phyloP scores from a whole-genome alignment of 1,139 yeast genomes.

The Chernovozyma aurita region DNA sequence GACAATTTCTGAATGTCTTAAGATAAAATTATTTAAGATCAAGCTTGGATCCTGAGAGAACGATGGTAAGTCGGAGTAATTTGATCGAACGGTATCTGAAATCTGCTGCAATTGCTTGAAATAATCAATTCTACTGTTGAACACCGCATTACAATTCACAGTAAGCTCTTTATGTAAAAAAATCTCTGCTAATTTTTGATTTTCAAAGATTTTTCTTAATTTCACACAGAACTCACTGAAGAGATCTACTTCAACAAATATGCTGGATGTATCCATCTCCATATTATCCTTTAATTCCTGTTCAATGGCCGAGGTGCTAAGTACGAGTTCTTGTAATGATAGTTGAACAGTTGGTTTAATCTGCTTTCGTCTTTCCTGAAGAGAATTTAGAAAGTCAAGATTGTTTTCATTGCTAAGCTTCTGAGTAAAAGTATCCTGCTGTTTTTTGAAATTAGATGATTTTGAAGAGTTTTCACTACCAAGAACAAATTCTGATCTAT shows the following conservation, averaged over 20 bases:
- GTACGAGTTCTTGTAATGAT: conserved; percentile 30
- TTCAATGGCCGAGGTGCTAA: conserved; percentile 11
- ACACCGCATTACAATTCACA: conserved; percentile 56
- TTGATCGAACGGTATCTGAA: conserved; percentile 66
- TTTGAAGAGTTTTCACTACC: conserved; percentile 23
- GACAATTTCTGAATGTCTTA: conserved; percentile 5
- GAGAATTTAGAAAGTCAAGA: conserved; percentile 19
- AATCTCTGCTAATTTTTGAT: conserved; percentile 36
- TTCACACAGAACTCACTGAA: conserved; percentile 20
- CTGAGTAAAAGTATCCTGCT: conserved; percentile 20
- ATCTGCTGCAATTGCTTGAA: conserved; percentile 80
- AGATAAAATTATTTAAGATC: neutral
- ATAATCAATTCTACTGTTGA: conserved; percentile 74
- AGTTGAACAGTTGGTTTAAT: conserved; percentile 26
- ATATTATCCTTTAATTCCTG: conserved; percentile 14
- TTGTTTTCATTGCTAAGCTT: conserved; percentile 27
- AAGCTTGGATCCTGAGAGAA: neutral
- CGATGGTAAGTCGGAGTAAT: conserved; percentile 9
- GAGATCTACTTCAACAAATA: conserved; percentile 20
- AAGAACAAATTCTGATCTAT: conserved; percentile 39
- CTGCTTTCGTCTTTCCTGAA: conserved; percentile 27
- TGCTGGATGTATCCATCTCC: conserved; percentile 19
- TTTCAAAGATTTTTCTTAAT: conserved; percentile 30
- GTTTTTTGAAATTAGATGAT: conserved; percentile 18
- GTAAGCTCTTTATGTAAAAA: conserved; percentile 45